Base-by-base conservation (phyloP, 257 asterid species). In the Nicotiana benthamiana region DNA sequence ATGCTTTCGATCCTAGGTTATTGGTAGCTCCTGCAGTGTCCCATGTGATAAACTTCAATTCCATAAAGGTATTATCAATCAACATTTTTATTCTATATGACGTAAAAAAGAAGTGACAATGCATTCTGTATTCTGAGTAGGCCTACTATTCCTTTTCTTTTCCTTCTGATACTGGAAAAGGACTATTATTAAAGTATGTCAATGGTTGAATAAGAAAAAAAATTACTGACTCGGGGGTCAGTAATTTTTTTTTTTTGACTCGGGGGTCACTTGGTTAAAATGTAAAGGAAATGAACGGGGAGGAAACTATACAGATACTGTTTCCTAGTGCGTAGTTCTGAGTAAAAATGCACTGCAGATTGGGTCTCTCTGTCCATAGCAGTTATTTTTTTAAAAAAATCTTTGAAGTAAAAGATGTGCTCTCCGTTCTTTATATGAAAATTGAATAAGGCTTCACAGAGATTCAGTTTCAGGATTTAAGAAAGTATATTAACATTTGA, bases 1-100 rank as follows among this genome's bases (percentile, higher is more conserved):
- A 96, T 88, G 98, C 98, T 85, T 96, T 96, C 76, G 99, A 96
- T 90, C 95, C 97, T 78, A 90, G 99, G 86, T 84, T 94, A 82
- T 88, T 96, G 92, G 99, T 96, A 84, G 96, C 99, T 64, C 99
- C 99, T 52, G 97, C 97, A 63, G 83, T 92, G 74, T 91, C 97
- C 51, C 99, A 96, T 85, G 86, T 92, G 81, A 84, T 96, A 84
- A 82, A 86, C 81, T 88, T 88, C 87, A 80, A 81, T 80, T 66
- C 89, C 1, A 18, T 88, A 11, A 88, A 86, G 91, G 91, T 88
- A 79, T 67, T 26, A 84, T 66, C 24, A 15, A 48, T 24, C 78
- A 74, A 26, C 43, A 16, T 15, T 70, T 70, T 43, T 22, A 0
- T 70, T 74, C 59, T 70, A 4, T 43, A 70, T 43, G 60, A 7